Conservation (phyloP, 164 flowering plant genomes). For the Macadamia tetraphylla region DNA sequence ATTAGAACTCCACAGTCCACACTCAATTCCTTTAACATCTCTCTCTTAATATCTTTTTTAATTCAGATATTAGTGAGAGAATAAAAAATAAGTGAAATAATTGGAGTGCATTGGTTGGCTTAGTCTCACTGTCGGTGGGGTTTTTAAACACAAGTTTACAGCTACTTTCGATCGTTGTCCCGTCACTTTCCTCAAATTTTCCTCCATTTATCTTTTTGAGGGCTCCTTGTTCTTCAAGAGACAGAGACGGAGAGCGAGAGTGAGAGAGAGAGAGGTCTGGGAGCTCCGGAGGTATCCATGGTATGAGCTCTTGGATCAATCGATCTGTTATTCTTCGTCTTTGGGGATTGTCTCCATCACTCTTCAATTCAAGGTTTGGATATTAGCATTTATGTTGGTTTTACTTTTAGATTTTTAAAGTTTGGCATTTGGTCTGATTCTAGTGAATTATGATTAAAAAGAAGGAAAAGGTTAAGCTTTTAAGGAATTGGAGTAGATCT, state of each 20-base stretch:
- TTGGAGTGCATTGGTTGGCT: background rate
- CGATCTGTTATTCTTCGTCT: background rate
- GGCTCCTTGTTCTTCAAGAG: background rate
- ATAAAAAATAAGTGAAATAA: background rate
- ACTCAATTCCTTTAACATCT: background rate
- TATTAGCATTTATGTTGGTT: background rate
- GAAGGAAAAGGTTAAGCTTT: background rate
- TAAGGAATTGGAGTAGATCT: background rate
- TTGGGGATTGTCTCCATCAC: background rate
- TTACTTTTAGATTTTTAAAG: too few species aligned
- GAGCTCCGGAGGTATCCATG: background rate
- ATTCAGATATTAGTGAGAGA: background rate
- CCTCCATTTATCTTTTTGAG: background rate
- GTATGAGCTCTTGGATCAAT: conserved; percentile 2
- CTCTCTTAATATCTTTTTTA: background rate
- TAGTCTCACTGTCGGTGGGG: conserved; percentile 13
- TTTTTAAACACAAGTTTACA: background rate
- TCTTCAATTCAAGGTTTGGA: background rate
- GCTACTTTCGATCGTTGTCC: background rate
- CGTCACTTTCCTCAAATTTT: conserved; percentile 1
- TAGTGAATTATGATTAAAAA: background rate
- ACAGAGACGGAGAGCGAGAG: too few species aligned
- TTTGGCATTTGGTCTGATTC: background rate
- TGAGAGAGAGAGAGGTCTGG: background rate
- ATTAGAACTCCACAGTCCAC: background rate